Evolutionary conservation across 164 flowering plant genomes (phyloP).

Genomic region (Protea cynaroides): DNA sequence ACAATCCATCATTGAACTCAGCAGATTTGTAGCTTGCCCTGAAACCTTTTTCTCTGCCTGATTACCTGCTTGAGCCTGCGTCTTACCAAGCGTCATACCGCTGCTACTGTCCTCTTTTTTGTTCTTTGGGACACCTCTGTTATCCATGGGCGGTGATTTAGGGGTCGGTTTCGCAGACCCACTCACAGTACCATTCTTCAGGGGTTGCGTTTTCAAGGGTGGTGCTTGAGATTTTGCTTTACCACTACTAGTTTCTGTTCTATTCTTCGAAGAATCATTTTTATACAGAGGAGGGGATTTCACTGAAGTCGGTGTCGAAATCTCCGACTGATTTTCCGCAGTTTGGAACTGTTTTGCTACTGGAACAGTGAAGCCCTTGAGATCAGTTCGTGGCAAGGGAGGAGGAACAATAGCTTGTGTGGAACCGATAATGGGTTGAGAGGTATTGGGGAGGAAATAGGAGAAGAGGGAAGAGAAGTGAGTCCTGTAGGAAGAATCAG

Average conservation of each 20-base stretch:
- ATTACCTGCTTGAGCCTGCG: too few species aligned
- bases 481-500: constrained; percentile 9
- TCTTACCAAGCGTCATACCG: too few species aligned
- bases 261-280: too few species aligned
- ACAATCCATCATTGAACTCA: constrained; percentile 47
- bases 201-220: background rate
- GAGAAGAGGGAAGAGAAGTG: constrained; percentile 32
- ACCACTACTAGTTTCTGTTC: background rate
- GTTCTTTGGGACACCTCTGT: too few species aligned
- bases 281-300: background rate
- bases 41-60: constrained; percentile 6
- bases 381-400: background rate
- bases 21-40: too few species aligned
- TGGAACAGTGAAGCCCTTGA: constrained; percentile 14
- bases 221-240: background rate
- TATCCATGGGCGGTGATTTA: too few species aligned
- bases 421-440: constrained; percentile 1
- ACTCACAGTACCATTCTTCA: constrained; percentile 2
- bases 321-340: constrained; percentile 12
- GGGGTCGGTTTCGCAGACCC: constrained; percentile 15
- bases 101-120: too few species aligned
- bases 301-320: background rate
- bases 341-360: background rate
- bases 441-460: constrained; percentile 32
- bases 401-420: background rate